These are phyloP conservation scores for Madurella mycetomatis DNA, from an alignment of 2,329 filamentous ascomycete genomes.

Conservation along the genomic window DNA sequence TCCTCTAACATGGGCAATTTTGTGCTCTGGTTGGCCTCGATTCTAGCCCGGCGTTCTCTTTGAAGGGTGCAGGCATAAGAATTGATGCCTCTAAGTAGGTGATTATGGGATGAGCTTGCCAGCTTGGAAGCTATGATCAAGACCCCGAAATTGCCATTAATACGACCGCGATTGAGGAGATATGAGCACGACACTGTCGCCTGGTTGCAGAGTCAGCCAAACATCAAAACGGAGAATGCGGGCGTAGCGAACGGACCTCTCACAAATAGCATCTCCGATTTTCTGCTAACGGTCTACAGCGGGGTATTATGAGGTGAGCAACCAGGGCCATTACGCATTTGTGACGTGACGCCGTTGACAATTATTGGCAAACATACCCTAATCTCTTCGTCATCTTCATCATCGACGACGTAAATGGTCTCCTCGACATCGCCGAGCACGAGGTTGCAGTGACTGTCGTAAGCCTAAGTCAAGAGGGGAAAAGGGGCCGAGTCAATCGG, in stretches of 20 bases:
- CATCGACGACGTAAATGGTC: conserved; percentile 90
- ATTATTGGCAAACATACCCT: conserved; percentile 50
- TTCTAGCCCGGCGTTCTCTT: not conserved
- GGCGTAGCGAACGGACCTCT: conserved; percentile 61
- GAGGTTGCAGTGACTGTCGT: conserved; percentile 97
- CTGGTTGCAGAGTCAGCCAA: conserved; percentile 15
- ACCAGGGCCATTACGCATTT: not conserved
- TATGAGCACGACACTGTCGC: conserved; percentile 31
- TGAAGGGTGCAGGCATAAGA: not conserved
- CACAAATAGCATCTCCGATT: conserved; percentile 98
- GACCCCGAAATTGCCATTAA: conserved; percentile 1
- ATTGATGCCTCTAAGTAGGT: not conserved
- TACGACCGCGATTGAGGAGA: conserved; percentile 25
- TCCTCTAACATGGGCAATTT: no score
- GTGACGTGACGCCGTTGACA: not conserved
- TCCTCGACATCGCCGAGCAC: conserved; percentile 96
- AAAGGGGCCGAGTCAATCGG: conserved; percentile 5
- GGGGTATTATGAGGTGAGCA: conserved; percentile 5
- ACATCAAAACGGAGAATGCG: not conserved
- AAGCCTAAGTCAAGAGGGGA: conserved; percentile 58
- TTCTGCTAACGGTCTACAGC: conserved; percentile 81
- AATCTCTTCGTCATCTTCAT: conserved; percentile 67
- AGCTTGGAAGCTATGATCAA: not conserved
- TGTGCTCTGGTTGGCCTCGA: not conserved
- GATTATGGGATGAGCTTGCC: not conserved